Conservation (phyloP, 495 filamentous ascomycete genomes). For the Jackrogersella multiformis region DNA sequence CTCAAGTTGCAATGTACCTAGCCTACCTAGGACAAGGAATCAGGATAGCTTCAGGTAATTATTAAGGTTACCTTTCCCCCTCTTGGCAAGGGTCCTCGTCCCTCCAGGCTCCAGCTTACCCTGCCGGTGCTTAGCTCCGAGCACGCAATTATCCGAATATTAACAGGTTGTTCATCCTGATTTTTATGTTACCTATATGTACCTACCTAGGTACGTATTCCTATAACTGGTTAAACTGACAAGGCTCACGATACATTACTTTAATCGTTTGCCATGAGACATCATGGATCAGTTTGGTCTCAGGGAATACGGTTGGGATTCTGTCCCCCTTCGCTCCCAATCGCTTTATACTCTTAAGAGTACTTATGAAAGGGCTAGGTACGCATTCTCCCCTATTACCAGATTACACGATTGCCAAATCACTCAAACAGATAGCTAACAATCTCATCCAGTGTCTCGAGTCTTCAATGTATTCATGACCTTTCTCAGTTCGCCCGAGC, state of each 20-base stretch:
- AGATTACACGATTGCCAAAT: background rate
- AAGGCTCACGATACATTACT: slow-evolving; percentile 5
- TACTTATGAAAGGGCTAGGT: slow-evolving; percentile 8
- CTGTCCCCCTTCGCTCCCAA: slow-evolving; percentile 28
- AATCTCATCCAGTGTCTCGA: slow-evolving; percentile 10
- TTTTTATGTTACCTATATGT: background rate
- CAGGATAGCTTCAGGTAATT: slow-evolving; percentile 31
- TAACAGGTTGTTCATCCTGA: slow-evolving; percentile 20
- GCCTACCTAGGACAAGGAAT: no score
- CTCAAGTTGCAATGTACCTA: background rate
- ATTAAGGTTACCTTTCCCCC: slow-evolving; percentile 11
- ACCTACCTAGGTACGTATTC: no score
- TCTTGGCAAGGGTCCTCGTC: slow-evolving; percentile 30
- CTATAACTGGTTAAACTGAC: background rate
- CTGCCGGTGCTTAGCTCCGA: slow-evolving; percentile 18
- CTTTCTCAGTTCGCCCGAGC: slow-evolving; percentile 39
- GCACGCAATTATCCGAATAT: slow-evolving; percentile 38
- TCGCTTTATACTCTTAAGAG: slow-evolving; percentile 13
- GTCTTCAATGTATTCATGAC: slow-evolving; percentile 43
- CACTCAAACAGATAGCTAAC: slow-evolving; percentile 6
- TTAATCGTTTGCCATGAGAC: slow-evolving; percentile 11
- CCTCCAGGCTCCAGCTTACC: slow-evolving; percentile 18
- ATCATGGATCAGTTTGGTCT: slow-evolving; percentile 33
- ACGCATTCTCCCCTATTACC: background rate
- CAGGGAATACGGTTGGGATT: slow-evolving; percentile 28